These are phyloP conservation scores for Dovyalis caffra DNA, from an alignment of 345 rosid genomes.

Conservation along the genomic window DNA sequence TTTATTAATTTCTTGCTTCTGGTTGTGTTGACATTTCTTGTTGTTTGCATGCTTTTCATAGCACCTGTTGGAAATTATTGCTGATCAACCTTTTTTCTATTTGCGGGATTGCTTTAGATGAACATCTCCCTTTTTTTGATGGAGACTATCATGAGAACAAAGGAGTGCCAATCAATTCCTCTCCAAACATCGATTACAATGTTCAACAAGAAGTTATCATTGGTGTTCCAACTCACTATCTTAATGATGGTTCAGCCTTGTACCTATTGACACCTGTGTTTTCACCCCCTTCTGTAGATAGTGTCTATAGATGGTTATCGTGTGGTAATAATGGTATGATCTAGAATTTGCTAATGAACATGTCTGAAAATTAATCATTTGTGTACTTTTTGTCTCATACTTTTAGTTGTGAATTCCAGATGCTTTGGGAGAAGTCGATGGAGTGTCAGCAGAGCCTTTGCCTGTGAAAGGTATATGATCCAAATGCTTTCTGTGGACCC, in stretches of 20 bases:
- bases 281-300: conserved; percentile 71
- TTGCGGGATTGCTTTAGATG: conserved; percentile 39
- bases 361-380: conserved; percentile 12
- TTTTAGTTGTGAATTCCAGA: conserved; percentile 27
- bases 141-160: conserved; percentile 26
- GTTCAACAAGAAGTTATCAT: conserved; percentile 37
- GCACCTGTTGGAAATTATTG: conserved; percentile 20
- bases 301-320: conserved; percentile 56
- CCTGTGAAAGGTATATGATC: conserved; percentile 35
- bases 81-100: conserved; percentile 30
- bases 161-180: conserved; percentile 25
- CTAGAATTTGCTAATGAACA: conserved; percentile 17
- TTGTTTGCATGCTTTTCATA: neutral
- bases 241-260: conserved; percentile 71
- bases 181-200: conserved; percentile 14
- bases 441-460: conserved; percentile 21
- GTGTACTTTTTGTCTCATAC: neutral
- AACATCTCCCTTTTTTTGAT: conserved; percentile 43
- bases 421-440: conserved; percentile 23
- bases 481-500: conserved; percentile 13
- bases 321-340: conserved; percentile 44
- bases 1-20: neutral
- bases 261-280: conserved; percentile 61
- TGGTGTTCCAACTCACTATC: conserved; percentile 66
- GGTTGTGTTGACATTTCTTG: conserved; percentile 5